Evolutionary conservation across 176 grass and related monocot species (phyloP).

Genomic region (Cenchrus americanus): DNA sequence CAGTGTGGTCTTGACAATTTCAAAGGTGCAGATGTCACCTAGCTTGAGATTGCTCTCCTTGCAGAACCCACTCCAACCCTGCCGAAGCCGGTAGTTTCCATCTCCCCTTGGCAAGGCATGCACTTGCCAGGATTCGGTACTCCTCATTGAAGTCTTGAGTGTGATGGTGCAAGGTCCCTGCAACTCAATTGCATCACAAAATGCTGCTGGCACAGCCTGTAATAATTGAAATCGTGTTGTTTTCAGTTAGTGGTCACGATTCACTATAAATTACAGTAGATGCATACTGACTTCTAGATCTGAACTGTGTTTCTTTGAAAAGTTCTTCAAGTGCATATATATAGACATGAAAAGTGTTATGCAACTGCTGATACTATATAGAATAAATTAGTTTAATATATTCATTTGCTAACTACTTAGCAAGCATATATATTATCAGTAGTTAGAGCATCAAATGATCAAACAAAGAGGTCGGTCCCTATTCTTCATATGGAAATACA

Average conservation of each 20-base stretch:
- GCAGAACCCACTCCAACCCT: conserved; percentile 1
- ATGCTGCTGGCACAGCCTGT: neutral
- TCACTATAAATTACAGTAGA: neutral
- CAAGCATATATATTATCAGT: neutral
- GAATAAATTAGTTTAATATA: neutral
- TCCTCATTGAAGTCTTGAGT: neutral
- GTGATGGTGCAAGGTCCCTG: neutral
- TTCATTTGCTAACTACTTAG: too few relatives aligned
- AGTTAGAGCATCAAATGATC: neutral
- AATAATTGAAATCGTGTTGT: neutral
- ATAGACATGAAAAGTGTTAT: neutral
- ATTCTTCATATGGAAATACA: neutral
- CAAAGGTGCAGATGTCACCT: conserved; percentile 29
- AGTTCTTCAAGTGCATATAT: neutral
- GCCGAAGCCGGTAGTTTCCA: neutral
- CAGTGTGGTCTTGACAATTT: neutral
- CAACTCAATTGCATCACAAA: neutral
- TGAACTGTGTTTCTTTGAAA: neutral
- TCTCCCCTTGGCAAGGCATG: neutral
- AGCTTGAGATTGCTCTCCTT: conserved; percentile 5
- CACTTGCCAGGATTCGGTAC: conserved; percentile 14
- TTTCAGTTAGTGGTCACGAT: neutral
- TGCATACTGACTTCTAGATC: neutral
- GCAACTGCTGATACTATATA: neutral
- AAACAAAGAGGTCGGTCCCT: neutral